Percentiles rank a stretch among this genome's conserved stretches.
phyloP scores from a whole-genome alignment of 805 yeast genomes.

The Kazachstania africana region DNA sequence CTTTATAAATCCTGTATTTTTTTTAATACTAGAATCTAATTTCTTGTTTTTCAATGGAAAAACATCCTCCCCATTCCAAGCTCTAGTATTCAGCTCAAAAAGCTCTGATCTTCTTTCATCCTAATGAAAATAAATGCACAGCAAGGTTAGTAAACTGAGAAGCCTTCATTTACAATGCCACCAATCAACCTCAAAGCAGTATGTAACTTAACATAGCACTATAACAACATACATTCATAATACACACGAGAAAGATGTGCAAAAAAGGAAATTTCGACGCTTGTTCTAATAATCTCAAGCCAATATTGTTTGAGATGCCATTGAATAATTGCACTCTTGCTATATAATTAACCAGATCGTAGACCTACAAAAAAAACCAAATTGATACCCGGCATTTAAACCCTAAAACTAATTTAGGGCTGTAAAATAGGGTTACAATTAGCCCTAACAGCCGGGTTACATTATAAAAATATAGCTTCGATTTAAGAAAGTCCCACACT shows the following conservation, averaged over 20 bases:
- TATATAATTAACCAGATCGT: no score
- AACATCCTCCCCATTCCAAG: slow-evolving; percentile 43
- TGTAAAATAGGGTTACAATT: no score
- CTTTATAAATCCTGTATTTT: slow-evolving; percentile 69
- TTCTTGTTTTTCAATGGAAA: slow-evolving; percentile 23
- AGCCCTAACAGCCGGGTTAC: no score
- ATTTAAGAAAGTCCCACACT: no score
- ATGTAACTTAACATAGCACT: neutral
- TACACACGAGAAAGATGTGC: no score
- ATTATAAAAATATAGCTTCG: no score
- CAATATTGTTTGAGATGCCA: no score
- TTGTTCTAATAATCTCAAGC: no score
- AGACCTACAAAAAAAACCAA: no score
- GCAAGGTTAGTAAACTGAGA: neutral
- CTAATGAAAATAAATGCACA: neutral
- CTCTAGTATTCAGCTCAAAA: slow-evolving; percentile 31
- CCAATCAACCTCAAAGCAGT: neutral
- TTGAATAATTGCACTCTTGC: no score
- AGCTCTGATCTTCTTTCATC: slow-evolving; percentile 19
- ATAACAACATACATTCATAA: slow-evolving; percentile 1
- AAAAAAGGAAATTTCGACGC: neutral
- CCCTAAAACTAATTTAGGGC: no score
- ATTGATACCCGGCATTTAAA: no score
- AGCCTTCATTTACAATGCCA: neutral
- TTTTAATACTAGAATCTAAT: slow-evolving; percentile 68